A percentile compares a stretch with the other conserved stretches of the same genome.
phyloP scores from a whole-genome alignment of 164 flowering plant genomes.

The Magnolia changhungtana region DNA sequence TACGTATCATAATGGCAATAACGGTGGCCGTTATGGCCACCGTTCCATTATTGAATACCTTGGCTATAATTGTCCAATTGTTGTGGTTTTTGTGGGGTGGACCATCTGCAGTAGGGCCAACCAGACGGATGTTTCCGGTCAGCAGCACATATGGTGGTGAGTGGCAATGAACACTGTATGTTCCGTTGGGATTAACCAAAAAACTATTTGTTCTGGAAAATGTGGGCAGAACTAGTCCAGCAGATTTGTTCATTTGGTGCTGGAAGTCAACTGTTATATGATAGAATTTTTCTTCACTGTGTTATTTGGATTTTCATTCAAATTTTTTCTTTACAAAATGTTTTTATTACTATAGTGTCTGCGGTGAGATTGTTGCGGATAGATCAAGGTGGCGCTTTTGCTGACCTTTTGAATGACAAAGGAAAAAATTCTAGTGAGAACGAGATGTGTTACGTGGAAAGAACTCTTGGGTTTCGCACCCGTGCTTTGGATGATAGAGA shows the following conservation, averaged over 20 bases:
- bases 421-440: slow-evolving; percentile 77
- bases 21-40: too few relatives aligned
- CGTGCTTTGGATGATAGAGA: slow-evolving; percentile 69
- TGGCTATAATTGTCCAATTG: too few relatives aligned
- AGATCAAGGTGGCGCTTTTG: slow-evolving; percentile 87
- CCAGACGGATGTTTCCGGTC: too few relatives aligned
- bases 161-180: too few relatives aligned
- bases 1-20: too few relatives aligned
- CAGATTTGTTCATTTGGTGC: slow-evolving; percentile 81
- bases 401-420: slow-evolving; percentile 79
- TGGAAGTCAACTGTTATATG: slow-evolving; percentile 23
- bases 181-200: too few relatives aligned
- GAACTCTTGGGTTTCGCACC: slow-evolving; percentile 85
- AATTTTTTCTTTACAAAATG: not conserved
- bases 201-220: too few relatives aligned
- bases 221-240: not conserved
- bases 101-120: too few relatives aligned
- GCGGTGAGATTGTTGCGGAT: slow-evolving; percentile 90
- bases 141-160: too few relatives aligned
- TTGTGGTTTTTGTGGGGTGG: too few relatives aligned
- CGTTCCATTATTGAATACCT: too few relatives aligned
- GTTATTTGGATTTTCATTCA: not conserved
- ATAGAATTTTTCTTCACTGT: not conserved
- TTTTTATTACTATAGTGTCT: slow-evolving; percentile 46
- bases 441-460: slow-evolving; percentile 84